Evolutionary conservation across 805 yeast species (phyloP), one percentile per base, ranked within the genome.

Genomic region (Saccharomycopsis sp.): DNA sequence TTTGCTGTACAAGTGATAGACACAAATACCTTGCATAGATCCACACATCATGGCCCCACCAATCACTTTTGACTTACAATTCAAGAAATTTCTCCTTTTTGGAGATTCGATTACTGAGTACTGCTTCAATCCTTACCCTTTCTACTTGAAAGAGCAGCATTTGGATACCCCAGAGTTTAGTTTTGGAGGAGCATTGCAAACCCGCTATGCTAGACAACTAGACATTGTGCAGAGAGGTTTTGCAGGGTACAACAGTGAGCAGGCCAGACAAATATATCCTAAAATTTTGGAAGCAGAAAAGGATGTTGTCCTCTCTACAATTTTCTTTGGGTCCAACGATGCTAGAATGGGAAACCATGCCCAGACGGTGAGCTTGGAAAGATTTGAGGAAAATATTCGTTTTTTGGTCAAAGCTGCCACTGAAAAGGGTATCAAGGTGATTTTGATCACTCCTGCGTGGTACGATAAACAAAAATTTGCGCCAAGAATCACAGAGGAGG

Each of bases 281-380:
- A 70, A 74, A 48, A 71, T 85, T 12, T 69, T 89, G 37, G 73
- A 76, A 21, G 65, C 69, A 2, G 88, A 83, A 61, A 70, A 79
- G 52, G 73, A 69, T 1, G 71, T 81, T 54, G 70, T 62, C 1
- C 62, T 77, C 9, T 74, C 82, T 59, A 80, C 83, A 9, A 71
- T 90, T 1, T 90, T 87, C 67, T 82, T 89, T 64, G 97, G 97
- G 2, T 80, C 96, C 14, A 91, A 91, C 66, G 97, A 91, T 68
- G 76, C 86, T 0, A 76, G 79, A 2, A 62, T 71, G 7, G 73
- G 67, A 0, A 78, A 77, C 2, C 55, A 56, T 12, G 65, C 67
- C 2, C 82, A 79, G 62, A 70, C 71, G 21, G 89, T 89, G 9
- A 79, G 81, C 1, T 18, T 85, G 2, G 77, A 69, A 0, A 71